Conservation (phyloP, 805 yeast genomes). For the Candida maris region DNA sequence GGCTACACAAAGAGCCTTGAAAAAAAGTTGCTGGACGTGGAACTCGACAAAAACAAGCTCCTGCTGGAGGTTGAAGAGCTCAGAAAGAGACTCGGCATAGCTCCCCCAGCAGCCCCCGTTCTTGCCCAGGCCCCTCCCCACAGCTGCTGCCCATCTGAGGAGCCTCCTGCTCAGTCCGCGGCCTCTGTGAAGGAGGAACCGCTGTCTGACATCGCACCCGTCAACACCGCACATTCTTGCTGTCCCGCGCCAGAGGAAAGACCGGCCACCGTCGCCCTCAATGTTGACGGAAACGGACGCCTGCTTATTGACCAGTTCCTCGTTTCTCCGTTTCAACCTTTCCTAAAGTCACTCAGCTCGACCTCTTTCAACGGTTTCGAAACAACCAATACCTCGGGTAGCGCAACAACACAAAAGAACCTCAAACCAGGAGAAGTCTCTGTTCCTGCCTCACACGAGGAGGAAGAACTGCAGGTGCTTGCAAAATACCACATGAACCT, state of each 20-base stretch:
- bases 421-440: neutral
- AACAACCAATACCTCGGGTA: slow-evolving; percentile 3
- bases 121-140: neutral
- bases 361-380: slow-evolving; percentile 31
- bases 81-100: slow-evolving; percentile 12
- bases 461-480: slow-evolving; percentile 20
- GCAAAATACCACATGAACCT: slow-evolving; percentile 35
- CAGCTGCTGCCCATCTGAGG: neutral
- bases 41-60: slow-evolving; percentile 47
- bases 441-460: slow-evolving; percentile 3
- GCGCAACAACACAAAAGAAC: neutral
- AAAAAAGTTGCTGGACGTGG: slow-evolving; percentile 54
- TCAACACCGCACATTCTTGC: neutral
- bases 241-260: neutral
- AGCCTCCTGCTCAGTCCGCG: neutral
- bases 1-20: slow-evolving; percentile 79
- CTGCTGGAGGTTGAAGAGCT: slow-evolving; percentile 32
- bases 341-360: slow-evolving; percentile 21
- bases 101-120: neutral
- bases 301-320: slow-evolving; percentile 28
- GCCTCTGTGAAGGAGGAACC: slow-evolving; percentile 1
- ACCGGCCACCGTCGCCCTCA: neutral
- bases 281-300: slow-evolving; percentile 21
- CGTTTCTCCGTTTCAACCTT: slow-evolving; percentile 22
- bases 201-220: neutral